phyloP scores from a whole-genome alignment of 352 stramenopile genomes.

The Plasmopara viticola region DNA sequence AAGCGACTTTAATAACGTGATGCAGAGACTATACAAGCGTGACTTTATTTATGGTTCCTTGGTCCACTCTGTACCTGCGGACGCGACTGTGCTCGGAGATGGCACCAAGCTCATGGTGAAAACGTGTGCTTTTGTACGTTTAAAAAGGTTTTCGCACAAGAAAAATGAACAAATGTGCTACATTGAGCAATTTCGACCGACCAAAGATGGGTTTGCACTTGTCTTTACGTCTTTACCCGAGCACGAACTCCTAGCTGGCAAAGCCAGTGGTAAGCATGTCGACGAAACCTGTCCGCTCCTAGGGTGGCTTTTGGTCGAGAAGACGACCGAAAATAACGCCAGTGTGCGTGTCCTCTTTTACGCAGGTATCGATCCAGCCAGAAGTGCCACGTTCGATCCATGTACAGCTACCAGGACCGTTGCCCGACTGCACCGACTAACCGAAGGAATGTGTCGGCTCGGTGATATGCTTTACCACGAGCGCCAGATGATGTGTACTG shows the following conservation, averaged over 20 bases:
- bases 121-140: slow-evolving; percentile 29
- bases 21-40: slow-evolving; percentile 32
- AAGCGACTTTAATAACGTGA: slow-evolving; percentile 8
- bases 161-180: slow-evolving; percentile 29
- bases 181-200: no score
- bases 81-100: slow-evolving; percentile 3
- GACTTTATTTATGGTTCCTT: slow-evolving; percentile 49
- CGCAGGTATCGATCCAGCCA: no score
- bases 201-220: no score
- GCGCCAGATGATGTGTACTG: no score
- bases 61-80: slow-evolving; percentile 16
- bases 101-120: slow-evolving; percentile 24
- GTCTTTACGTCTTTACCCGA: no score
- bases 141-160: slow-evolving; percentile 21
- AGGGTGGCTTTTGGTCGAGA: slow-evolving; percentile 27
- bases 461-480: slow-evolving; percentile 21
- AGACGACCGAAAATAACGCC: slow-evolving; percentile 11
- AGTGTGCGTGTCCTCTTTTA: no score
- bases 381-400: neutral
- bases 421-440: slow-evolving; percentile 21
- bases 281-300: slow-evolving; percentile 22
- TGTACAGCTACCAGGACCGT: slow-evolving; percentile 23
- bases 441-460: slow-evolving; percentile 25
- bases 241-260: slow-evolving; percentile 9
- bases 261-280: slow-evolving; percentile 25